phyloP scores from a whole-genome alignment of 1,284 basidiomycete species.

The Phaffia rhodozyma region DNA sequence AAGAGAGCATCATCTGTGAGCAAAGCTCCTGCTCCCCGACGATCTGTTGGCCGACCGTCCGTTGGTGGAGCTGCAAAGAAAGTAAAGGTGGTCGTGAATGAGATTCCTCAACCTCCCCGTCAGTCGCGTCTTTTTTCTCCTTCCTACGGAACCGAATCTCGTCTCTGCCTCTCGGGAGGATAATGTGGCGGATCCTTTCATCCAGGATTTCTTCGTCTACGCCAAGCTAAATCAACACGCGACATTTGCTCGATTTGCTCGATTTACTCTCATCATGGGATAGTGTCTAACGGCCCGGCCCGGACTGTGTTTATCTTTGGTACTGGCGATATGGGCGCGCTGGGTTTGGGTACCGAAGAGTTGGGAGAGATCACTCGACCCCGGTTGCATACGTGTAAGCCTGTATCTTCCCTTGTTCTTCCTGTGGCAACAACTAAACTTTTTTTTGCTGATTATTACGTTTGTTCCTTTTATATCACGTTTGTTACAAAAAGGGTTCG shows the following conservation, averaged over 20 bases:
- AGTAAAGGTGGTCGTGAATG: constrained; percentile 3
- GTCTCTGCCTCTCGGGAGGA: background rate
- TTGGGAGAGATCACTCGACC: constrained; percentile 60
- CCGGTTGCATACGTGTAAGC: constrained; percentile 44
- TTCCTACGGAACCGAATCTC: background rate
- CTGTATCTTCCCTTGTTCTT: background rate
- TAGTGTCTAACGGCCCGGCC: constrained; percentile 24
- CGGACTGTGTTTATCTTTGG: constrained; percentile 71
- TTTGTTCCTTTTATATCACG: background rate
- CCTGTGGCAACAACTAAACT: too few relatives aligned
- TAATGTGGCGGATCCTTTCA: background rate
- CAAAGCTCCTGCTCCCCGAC: constrained; percentile 21
- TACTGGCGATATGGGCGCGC: constrained; percentile 71
- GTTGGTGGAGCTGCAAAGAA: background rate
- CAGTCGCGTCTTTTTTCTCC: constrained; percentile 1
- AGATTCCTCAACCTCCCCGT: constrained; percentile 11
- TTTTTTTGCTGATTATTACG: too few relatives aligned
- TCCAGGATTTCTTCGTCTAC: background rate
- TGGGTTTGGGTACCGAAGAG: constrained; percentile 60
- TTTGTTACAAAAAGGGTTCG: constrained; percentile 27
- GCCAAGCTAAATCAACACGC: background rate
- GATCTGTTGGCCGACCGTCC: constrained; percentile 1
- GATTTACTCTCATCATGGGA: background rate
- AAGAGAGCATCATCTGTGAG: constrained; percentile 20
- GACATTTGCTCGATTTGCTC: background rate